Base-by-base conservation (phyloP, 495 filamentous ascomycete species). In the Trichocladium uniseriatum region DNA sequence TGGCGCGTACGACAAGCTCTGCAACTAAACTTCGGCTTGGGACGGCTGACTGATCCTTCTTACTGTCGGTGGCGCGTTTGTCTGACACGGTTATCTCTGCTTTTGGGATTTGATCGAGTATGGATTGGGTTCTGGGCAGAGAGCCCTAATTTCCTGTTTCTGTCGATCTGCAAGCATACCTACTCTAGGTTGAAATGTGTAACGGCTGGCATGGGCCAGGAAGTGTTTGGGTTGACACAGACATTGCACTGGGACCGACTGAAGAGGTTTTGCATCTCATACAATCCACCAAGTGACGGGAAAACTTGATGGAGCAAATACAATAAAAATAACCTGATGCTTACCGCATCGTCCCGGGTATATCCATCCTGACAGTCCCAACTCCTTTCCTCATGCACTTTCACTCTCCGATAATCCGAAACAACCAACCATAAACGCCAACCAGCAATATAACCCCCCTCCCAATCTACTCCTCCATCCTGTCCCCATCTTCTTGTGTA, bases 1-100 rank as follows among this genome's bases (percentile, higher is more conserved):
- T 2, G 63, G 63, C 22, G 63, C 57, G 0, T 67, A 59, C 36
- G 52, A 65, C 49, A 49, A 40, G 43, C 24, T 62, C 5, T 66
- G 58, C 31, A 16, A 54, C 5, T 2, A 10, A 9, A 20, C 19
- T 6, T 38, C 31, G 2, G 38, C 18, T 34, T 40, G 46, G 22
- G 16, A 10, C 3, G n/a, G n/a, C n/a, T n/a, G n/a, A n/a, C 24
- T 8, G 24, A 27, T 27, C 8, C 8, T 27, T 3, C 24, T 3
- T 27, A 3, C 4, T 3, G 24, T 8, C 24, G 24, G 24, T 3
- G 8, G 24, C 3, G 24, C 8, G 4, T 27, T 27, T 8, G 24
- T 27, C 8, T 27, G 8, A 3, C 24, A 43, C 14, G 7, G 20
- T 6, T 20, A 22, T 27, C 8, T 27, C 4, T 27, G 8, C 4